A percentile compares a stretch with the other conserved stretches of the same genome.
phyloP scores from a whole-genome alignment of 108 stramenopile genomes.

The Parietichytrium sp. region DNA sequence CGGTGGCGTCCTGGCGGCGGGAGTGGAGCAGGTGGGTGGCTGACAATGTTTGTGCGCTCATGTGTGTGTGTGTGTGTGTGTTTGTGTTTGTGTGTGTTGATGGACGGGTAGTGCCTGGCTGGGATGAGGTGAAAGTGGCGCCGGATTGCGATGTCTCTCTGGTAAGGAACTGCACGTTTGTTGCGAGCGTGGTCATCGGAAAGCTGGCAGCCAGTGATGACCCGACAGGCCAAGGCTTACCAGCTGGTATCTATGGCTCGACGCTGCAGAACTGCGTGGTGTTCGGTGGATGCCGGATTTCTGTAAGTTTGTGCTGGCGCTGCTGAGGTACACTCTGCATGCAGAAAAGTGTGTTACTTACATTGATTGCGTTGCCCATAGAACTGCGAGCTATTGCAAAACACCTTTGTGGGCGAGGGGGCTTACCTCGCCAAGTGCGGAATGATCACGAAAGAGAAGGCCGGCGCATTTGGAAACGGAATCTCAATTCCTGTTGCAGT shows the following conservation, averaged over 20 bases:
- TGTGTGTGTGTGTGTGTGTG: too few species aligned
- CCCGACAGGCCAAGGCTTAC: background rate
- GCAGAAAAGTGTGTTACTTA: too few species aligned
- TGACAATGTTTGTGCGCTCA: too few species aligned
- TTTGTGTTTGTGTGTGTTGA: too few species aligned
- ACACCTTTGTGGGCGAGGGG: constrained; percentile 14
- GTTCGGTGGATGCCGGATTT: background rate
- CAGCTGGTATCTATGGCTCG: background rate
- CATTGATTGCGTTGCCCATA: too few species aligned
- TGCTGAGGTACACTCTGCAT: too few species aligned
- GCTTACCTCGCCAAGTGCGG: background rate
- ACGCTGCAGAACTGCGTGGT: constrained; percentile 23
- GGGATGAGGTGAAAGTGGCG: too few species aligned
- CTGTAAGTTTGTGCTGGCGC: too few species aligned
- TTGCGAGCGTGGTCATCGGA: background rate
- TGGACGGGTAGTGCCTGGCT: too few species aligned
- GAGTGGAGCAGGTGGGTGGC: too few species aligned
- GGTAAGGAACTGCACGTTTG: background rate
- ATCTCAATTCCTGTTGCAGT: background rate
- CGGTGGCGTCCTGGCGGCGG: too few species aligned
- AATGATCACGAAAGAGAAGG: background rate
- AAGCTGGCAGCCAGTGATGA: background rate
- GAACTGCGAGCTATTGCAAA: constrained; percentile 16
- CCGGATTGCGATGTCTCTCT: too few species aligned
- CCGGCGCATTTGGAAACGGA: constrained; percentile 4